These are phyloP conservation scores for Apodospora peruviana DNA, from an alignment of 495 filamentous ascomycete species.

Conservation along the genomic window DNA sequence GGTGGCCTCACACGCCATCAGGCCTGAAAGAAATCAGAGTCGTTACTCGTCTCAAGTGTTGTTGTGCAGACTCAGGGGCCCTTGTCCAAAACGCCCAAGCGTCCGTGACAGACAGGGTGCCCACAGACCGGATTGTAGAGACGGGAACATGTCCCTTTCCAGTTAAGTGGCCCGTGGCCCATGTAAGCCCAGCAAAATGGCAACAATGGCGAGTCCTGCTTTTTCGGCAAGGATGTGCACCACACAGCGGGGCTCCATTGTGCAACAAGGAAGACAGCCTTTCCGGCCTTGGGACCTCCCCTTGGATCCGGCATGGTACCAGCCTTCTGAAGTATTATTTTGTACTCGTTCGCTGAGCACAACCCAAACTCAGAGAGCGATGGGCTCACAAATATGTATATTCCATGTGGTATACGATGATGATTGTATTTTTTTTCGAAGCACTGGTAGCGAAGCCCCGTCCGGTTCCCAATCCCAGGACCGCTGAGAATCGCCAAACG, in stretches of 20 bases:
- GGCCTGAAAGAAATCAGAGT: conserved; percentile 26
- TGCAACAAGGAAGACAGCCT: neutral
- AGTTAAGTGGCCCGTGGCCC: conserved; percentile 18
- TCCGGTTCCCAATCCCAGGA: too few relatives aligned
- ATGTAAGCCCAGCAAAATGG: conserved; percentile 20
- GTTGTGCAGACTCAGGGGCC: conserved; percentile 25
- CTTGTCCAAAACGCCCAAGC: conserved; percentile 24
- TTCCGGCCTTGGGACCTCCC: neutral
- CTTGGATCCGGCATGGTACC: neutral
- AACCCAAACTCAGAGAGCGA: too few relatives aligned
- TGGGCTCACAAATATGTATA: too few relatives aligned
- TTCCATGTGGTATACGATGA: too few relatives aligned
- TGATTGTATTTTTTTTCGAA: too few relatives aligned
- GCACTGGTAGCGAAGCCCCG: too few relatives aligned
- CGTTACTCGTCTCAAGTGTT: conserved; percentile 44
- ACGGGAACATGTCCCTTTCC: conserved; percentile 24
- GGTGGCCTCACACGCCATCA: conserved; percentile 27
- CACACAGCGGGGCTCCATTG: neutral
- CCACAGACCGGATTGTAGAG: conserved; percentile 21
- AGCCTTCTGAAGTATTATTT: too few relatives aligned
- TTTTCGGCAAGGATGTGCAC: neutral
- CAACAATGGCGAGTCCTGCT: conserved; percentile 10
- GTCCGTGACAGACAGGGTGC: conserved; percentile 21
- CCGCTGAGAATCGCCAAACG: too few relatives aligned
- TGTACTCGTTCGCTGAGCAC: too few relatives aligned